phyloP scores from a whole-genome alignment of 352 stramenopile species.

The Pythium chondricola region DNA sequence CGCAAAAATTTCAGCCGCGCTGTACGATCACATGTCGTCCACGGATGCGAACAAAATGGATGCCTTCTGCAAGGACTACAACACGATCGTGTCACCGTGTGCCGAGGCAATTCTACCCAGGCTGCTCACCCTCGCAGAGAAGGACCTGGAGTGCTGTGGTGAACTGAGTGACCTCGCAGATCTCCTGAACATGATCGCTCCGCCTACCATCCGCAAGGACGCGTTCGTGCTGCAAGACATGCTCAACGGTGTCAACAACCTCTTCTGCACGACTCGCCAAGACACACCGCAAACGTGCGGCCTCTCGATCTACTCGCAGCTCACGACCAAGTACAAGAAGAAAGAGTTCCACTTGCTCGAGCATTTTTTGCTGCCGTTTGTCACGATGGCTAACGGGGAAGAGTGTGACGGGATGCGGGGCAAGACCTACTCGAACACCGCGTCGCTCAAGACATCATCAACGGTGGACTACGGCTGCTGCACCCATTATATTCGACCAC shows the following conservation, averaged over 20 bases:
- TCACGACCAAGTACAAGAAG: slow-evolving; percentile 27
- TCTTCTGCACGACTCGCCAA: slow-evolving; percentile 27
- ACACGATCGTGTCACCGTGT: slow-evolving; percentile 28
- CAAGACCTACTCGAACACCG: slow-evolving; percentile 25
- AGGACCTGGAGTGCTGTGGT: slow-evolving; percentile 34
- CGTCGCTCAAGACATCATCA: slow-evolving; percentile 12
- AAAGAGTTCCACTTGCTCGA: slow-evolving; percentile 29
- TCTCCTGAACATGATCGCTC: slow-evolving; percentile 31
- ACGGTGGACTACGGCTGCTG: slow-evolving; percentile 41
- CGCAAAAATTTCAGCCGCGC: slow-evolving; percentile 20
- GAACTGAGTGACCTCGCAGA: slow-evolving; percentile 37
- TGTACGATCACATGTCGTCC: slow-evolving; percentile 36
- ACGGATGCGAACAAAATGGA: slow-evolving; percentile 23
- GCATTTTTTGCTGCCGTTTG: slow-evolving; percentile 35
- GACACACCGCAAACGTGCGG: slow-evolving; percentile 22
- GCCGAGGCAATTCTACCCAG: slow-evolving; percentile 26
- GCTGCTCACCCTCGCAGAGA: slow-evolving; percentile 26
- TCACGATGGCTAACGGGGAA: slow-evolving; percentile 24
- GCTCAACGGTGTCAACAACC: slow-evolving; percentile 33
- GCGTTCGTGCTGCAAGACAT: slow-evolving; percentile 36
- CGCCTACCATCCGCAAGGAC: slow-evolving; percentile 24
- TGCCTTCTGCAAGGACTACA: slow-evolving; percentile 35
- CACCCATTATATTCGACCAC: slow-evolving; percentile 28
- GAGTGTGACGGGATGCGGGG: slow-evolving; percentile 30
- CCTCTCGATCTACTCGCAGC: slow-evolving; percentile 26